Evolutionary conservation across 139 green algal species (phyloP).

Genomic region (Dunaliella primolecta): DNA sequence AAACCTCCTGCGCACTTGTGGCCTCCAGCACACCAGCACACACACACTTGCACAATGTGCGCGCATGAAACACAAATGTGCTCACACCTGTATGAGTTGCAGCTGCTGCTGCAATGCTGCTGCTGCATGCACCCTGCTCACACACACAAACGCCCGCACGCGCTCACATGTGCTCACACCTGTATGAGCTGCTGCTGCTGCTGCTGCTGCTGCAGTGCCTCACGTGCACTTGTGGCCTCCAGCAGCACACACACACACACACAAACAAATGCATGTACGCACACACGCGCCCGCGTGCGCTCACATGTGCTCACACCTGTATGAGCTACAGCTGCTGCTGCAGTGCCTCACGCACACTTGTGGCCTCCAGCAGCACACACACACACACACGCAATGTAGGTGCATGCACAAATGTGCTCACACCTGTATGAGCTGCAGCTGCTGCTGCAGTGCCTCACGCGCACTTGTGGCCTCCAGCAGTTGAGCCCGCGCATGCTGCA

Average conservation of each 20-base stretch:
- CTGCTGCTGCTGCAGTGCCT: too few relatives aligned
- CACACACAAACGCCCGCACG: background rate
- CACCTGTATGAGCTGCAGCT: slow-evolving; percentile 9
- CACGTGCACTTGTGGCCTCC: too few relatives aligned
- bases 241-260: background rate
- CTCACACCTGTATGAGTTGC: background rate
- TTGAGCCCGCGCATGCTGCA: background rate
- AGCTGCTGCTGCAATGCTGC: background rate
- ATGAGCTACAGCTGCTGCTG: background rate
- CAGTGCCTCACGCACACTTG: background rate
- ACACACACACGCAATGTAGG: background rate
- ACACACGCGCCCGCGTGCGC: background rate
- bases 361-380: background rate
- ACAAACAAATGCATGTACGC: background rate
- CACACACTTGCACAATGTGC: background rate
- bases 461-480: background rate
- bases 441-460: background rate
- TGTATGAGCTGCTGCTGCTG: too few relatives aligned
- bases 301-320: background rate
- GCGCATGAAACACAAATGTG: background rate
- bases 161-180: too few relatives aligned
- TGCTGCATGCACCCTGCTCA: background rate
- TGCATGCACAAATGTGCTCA: background rate
- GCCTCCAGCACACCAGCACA: background rate
- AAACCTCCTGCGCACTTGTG: too few relatives aligned